Evolutionary conservation across 2,329 filamentous ascomycete genomes (phyloP).

Genomic region (Ascochyta viciae-villosae): DNA sequence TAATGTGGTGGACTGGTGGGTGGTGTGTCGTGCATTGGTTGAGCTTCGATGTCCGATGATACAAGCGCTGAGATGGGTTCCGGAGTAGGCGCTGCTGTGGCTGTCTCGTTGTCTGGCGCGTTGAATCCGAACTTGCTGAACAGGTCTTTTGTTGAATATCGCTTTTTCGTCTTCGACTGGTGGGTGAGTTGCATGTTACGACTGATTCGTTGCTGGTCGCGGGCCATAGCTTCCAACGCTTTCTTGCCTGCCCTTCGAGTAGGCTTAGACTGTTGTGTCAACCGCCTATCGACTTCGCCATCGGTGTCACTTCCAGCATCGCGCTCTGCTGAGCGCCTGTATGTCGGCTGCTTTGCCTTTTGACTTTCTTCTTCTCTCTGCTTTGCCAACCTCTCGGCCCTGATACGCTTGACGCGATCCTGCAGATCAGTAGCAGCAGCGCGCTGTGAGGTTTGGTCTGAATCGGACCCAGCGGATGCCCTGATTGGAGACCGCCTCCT

Average conservation of each 20-base stretch:
- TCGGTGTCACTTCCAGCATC: constrained; percentile 63
- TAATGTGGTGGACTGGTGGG: constrained; percentile 53
- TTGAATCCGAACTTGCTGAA: constrained; percentile 85
- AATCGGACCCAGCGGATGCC: constrained; percentile 51
- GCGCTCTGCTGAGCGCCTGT: constrained; percentile 40
- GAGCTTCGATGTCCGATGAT: constrained; percentile 69
- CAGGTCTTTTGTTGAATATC: constrained; percentile 81
- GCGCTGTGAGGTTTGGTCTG: constrained; percentile 51
- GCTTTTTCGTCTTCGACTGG: constrained; percentile 86
- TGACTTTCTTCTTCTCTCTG: constrained; percentile 61
- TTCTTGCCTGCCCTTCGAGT: constrained; percentile 91
- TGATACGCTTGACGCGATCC: constrained; percentile 76
- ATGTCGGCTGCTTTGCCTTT: constrained; percentile 49
- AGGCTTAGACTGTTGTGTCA: constrained; percentile 74
- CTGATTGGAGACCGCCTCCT: constrained; percentile 39
- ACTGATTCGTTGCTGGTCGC: constrained; percentile 90
- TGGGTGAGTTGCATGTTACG: constrained; percentile 91
- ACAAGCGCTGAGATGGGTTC: constrained; percentile 54
- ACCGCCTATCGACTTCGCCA: constrained; percentile 55
- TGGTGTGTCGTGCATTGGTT: constrained; percentile 48
- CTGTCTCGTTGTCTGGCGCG: constrained; percentile 33
- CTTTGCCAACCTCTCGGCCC: constrained; percentile 71
- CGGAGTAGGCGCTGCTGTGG: constrained; percentile 29
- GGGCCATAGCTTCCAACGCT: constrained; percentile 91
- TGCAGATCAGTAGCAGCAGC: constrained; percentile 68